These are phyloP conservation scores for Brassica rapa DNA, from an alignment of 345 rosid species.

Conservation along the genomic window DNA sequence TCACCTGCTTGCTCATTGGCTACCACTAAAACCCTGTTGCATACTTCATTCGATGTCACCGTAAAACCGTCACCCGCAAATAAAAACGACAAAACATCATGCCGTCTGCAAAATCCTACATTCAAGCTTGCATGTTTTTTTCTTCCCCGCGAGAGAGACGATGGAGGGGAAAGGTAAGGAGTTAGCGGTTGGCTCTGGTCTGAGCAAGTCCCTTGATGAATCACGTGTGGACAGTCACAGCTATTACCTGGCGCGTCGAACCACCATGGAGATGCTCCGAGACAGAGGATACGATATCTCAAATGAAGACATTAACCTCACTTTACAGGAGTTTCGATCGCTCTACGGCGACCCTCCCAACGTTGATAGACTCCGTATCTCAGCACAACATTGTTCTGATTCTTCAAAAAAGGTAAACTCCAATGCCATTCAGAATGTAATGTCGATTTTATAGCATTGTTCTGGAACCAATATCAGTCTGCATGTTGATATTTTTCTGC, in stretches of 20 bases:
- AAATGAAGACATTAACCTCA: slow-evolving; percentile 52
- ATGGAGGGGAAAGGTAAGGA: slow-evolving; percentile 41
- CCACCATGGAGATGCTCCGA: slow-evolving; percentile 75
- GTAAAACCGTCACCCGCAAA: neutral
- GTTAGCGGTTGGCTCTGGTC: slow-evolving; percentile 41
- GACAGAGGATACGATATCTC: slow-evolving; percentile 77
- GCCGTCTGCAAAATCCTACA: neutral
- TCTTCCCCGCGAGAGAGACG: slow-evolving; percentile 6
- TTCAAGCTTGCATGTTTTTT: slow-evolving; percentile 8
- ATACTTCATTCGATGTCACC: slow-evolving; percentile 7
- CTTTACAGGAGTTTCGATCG: slow-evolving; percentile 58
- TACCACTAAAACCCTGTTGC: neutral
- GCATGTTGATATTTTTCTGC: slow-evolving; percentile 23
- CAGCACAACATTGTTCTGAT: slow-evolving; percentile 53
- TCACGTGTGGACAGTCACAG: slow-evolving; percentile 66
- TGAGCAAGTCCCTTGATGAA: slow-evolving; percentile 49
- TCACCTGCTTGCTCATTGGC: slow-evolving; percentile 28
- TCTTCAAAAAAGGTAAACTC: slow-evolving; percentile 58
- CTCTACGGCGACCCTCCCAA: slow-evolving; percentile 53
- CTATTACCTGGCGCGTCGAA: slow-evolving; percentile 67
- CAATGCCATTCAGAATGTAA: neutral
- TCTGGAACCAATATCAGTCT: neutral
- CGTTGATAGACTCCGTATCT: slow-evolving; percentile 59
- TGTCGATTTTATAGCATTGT: neutral
- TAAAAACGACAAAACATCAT: neutral